These are phyloP conservation scores for Diaporthe citriasiana DNA, from an alignment of 2,329 filamentous ascomycete genomes.

Conservation along the genomic window DNA sequence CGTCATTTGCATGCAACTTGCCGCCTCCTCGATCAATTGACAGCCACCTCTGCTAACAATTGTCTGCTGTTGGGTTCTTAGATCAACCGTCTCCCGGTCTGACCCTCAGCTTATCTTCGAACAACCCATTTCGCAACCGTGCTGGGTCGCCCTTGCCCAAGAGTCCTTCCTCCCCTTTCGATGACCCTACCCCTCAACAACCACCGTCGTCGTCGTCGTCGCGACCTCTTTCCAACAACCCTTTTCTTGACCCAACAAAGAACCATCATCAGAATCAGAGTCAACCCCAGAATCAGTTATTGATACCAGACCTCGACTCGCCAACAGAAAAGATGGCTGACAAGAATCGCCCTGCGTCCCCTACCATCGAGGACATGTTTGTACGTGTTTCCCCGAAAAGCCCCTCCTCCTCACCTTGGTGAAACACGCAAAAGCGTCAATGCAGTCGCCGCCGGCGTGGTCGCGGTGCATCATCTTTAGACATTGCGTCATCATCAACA, in stretches of 20 bases:
- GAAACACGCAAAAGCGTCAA: slow-evolving; percentile 35
- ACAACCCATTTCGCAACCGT: slow-evolving; percentile 86
- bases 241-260: slow-evolving; percentile 75
- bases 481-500: slow-evolving; percentile 11
- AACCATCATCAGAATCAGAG: slow-evolving; percentile 47
- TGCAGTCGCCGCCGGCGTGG: neutral
- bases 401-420: slow-evolving; percentile 14
- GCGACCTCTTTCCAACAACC: slow-evolving; percentile 79
- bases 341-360: slow-evolving; percentile 60
- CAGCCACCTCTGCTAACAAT: slow-evolving; percentile 43
- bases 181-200: slow-evolving; percentile 63
- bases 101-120: slow-evolving; percentile 80
- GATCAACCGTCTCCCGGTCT: slow-evolving; percentile 67
- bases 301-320: slow-evolving; percentile 36
- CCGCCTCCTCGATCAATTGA: slow-evolving; percentile 46
- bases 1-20: slow-evolving; percentile 59
- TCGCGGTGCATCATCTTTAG: neutral
- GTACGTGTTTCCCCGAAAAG: slow-evolving; percentile 67
- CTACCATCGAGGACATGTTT: slow-evolving; percentile 79
- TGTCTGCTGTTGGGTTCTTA: slow-evolving; percentile 51
- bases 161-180: slow-evolving; percentile 68
- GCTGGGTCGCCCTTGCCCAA: slow-evolving; percentile 71
- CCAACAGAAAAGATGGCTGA: slow-evolving; percentile 60
- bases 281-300: slow-evolving; percentile 50
- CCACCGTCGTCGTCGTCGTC: slow-evolving; percentile 33